Evolutionary conservation across 176 grass and related monocot species (phyloP), one percentile per base, ranked within the genome.

Genomic region (Triticum timopheevii): DNA sequence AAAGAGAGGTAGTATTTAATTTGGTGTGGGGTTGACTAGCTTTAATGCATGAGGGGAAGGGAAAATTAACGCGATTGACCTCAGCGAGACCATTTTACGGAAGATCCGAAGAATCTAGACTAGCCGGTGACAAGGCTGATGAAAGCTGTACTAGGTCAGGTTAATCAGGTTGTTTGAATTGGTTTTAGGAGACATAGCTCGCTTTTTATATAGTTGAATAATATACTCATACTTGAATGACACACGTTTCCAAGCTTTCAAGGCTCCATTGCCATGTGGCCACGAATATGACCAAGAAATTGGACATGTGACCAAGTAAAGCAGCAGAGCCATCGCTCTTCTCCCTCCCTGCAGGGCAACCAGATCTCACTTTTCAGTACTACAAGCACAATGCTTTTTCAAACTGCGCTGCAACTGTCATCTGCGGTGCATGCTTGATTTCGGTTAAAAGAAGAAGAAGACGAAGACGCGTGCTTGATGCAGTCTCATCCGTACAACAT

Each of bases 121-220:
- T 31, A 81, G 40, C 69, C 25, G 61, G 22, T 36, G 42, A 16
- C 40, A 36, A 8, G 3, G 16, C 54, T 19, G 16, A 77, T 68
- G 45, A 77, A 77, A 82, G 56, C 20, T 17, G 69, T 19, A 8
- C 19, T 7, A 56, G 69, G 80, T 71, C 61, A 31, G 17, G 10
- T 16, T 39, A 54, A 54, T 54, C 16, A 19, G 6, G 50, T 9
- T 9, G 59, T 49, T 85, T 86, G 83, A 86, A 78, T 75, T 80
- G 69, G 85, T 78, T 75, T 24, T 15, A 20, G 22, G 38, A 45
- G 40, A 42, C 40, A 42, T 10, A 10, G 61, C 47, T 61, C 34
- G 56, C 56, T 28, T 34, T 64, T 84, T 2, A 24, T 50, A 73
- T n/a, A 38, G 25, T 81, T 52, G 2, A 65, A 74, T 50, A 65